Evolutionary conservation across 2,329 filamentous ascomycete genomes (phyloP).

Genomic region (Penicillium aurantiogriseum): DNA sequence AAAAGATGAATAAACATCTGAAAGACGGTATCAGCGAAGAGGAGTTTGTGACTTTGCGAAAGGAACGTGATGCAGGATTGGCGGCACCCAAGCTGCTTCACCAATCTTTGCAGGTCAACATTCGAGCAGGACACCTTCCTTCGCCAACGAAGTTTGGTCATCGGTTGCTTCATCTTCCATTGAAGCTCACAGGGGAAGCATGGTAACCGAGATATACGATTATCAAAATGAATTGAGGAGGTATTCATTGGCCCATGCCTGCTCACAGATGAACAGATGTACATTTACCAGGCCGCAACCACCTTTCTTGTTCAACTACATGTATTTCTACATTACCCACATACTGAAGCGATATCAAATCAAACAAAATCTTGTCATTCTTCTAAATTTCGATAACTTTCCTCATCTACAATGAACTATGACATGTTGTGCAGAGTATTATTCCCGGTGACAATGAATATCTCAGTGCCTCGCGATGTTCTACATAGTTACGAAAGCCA

Average conservation of each 20-base stretch:
- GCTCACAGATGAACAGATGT: neutral
- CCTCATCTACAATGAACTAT: neutral
- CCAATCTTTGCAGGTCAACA: slow-evolving; percentile 54
- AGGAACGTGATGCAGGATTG: slow-evolving; percentile 46
- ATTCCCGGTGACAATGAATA: too few relatives aligned
- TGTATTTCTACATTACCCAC: neutral
- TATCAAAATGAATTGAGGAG: neutral
- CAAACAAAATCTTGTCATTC: too few relatives aligned
- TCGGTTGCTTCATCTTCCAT: slow-evolving; percentile 32
- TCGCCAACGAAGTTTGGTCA: slow-evolving; percentile 21
- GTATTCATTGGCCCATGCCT: neutral
- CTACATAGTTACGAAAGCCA: neutral
- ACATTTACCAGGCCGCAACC: neutral
- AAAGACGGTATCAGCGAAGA: slow-evolving; percentile 42
- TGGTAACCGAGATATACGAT: slow-evolving; percentile 18
- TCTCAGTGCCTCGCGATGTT: neutral
- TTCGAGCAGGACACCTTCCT: slow-evolving; percentile 51
- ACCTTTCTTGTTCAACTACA: neutral
- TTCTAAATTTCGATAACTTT: neutral
- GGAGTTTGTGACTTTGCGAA: slow-evolving; percentile 48
- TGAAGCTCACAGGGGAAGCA: slow-evolving; percentile 25
- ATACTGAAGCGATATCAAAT: neutral
- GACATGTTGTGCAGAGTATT: neutral
- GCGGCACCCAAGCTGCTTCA: slow-evolving; percentile 51
- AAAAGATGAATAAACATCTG: slow-evolving; percentile 50